Evolutionary conservation across 2,329 filamentous ascomycete genomes (phyloP), one percentile per base, ranked within the genome.

Genomic region (Exophiala mesophila): DNA sequence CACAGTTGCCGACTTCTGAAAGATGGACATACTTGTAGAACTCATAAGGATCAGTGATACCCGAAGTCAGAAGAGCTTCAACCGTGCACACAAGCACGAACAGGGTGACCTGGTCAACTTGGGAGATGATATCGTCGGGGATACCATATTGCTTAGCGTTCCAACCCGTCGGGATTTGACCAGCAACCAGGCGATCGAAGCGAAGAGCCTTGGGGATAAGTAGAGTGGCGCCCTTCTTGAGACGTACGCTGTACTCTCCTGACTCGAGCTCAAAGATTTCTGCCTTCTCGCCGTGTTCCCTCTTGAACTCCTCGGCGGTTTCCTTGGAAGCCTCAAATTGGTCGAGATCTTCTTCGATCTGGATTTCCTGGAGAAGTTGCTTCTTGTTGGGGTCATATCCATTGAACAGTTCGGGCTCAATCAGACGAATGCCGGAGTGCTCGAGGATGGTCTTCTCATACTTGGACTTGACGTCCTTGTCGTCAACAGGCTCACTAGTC

Each of bases 21-120:
- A 98, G 81, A 66, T 98, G 92, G 51, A 98, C 89, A 60, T 98
- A 98, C 74, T 97, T 89, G 79, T 98, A 98, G 72, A 98, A 97
- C 70, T 98, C 92, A 63, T 97, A 98, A 15, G 92, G 94, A 63
- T 98, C 94, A 18, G 92, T 97, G 64, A 98, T 90, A 81, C 92
- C 92, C 50, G 87, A 84, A 20, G 88, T 84, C 38, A 98, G 76
- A 5, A 98, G 82, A 45, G 89, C 82, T 67, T 98, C 94, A 1
- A 85, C 88, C 35, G 89, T 94, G 40, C 87, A 94, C 34, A 97
- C 89, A 33, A 98, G 83, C 20, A 97, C 87, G 63, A 87, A 98
- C 36, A 98, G 77, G 1, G 92, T 95, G 55, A 97, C 90, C 4
- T 89, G 92, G 60, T 98, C 94, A 52, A 98, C 92, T 64, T 98